These are phyloP conservation scores for Colletotrichum agaves DNA, from an alignment of 2,329 filamentous ascomycete genomes.

Conservation along the genomic window DNA sequence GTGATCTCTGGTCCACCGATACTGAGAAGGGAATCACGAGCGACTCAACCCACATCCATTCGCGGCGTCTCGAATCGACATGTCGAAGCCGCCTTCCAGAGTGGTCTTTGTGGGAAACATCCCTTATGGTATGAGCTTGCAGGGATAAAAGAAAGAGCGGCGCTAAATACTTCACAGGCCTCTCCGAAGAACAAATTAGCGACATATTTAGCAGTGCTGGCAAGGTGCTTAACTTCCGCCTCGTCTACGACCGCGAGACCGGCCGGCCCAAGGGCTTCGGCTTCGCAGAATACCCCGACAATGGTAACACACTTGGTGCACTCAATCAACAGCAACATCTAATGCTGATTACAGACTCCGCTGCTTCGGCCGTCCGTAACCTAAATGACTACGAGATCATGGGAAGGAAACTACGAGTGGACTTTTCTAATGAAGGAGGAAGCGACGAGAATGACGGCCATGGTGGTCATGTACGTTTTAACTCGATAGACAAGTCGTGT, in stretches of 20 bases:
- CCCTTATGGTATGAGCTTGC: conserved; percentile 72
- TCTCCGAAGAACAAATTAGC: conserved; percentile 95
- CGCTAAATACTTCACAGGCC: conserved; percentile 66
- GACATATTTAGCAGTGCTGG: conserved; percentile 93
- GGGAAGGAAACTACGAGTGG: conserved; percentile 92
- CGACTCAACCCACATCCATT: not conserved
- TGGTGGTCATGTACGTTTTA: conserved; percentile 30
- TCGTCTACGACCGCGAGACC: conserved; percentile 96
- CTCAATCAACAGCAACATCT: not conserved
- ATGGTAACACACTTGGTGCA: conserved; percentile 62
- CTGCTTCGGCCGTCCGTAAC: conserved; percentile 93
- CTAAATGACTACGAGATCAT: conserved; percentile 96
- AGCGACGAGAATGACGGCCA: conserved; percentile 70
- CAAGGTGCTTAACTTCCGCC: conserved; percentile 88
- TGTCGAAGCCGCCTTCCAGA: conserved; percentile 80
- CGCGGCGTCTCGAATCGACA: conserved; percentile 47
- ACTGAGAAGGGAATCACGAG: not conserved
- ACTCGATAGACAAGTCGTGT: not conserved
- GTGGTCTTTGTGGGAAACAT: conserved; percentile 90
- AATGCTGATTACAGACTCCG: conserved; percentile 66
- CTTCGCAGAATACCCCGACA: conserved; percentile 94
- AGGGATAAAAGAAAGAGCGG: not conserved
- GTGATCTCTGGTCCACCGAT: not conserved
- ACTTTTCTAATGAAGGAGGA: conserved; percentile 93
- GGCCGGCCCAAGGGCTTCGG: conserved; percentile 96